Percentiles rank a stretch among this genome's conserved stretches.
Evolutionary conservation across 345 rosid species (phyloP).

Genomic region (Angophora floribunda): DNA sequence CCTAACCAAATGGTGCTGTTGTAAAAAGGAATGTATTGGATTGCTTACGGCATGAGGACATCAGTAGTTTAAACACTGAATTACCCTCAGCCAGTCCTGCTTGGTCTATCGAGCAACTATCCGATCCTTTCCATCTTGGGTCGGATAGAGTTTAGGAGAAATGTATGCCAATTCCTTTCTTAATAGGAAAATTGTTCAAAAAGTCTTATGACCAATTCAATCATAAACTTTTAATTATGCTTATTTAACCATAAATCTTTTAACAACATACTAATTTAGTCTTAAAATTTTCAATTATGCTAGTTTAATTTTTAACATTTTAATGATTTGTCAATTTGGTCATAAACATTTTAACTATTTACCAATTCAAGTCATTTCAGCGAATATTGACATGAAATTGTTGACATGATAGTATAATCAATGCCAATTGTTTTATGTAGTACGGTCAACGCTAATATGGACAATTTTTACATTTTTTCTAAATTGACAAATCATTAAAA

Average conservation of each 20-base stretch:
- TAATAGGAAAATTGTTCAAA: neutral
- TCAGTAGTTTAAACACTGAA: neutral
- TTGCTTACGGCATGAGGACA: neutral
- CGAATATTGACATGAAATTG: rapidly evolving
- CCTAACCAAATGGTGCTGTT: neutral
- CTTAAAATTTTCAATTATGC: neutral
- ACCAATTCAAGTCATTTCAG: neutral
- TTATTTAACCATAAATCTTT: neutral
- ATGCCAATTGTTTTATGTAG: rapidly evolving
- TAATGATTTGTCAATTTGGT: neutral
- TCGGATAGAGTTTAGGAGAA: neutral
- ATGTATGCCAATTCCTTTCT: neutral
- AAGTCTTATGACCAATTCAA: no score
- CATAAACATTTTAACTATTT: no score
- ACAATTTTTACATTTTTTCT: no score
- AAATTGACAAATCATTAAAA: neutral
- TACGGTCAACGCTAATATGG: rapidly evolving
- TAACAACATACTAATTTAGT: neutral
- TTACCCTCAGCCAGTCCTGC: neutral
- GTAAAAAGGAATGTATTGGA: neutral
- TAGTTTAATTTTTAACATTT: no score
- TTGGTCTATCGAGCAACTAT: neutral
- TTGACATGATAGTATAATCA: neutral
- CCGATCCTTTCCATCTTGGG: neutral
- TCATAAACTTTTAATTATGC: neutral